These are phyloP conservation scores for Neurospora africana DNA, from an alignment of 495 filamentous ascomycete species.

Conservation along the genomic window DNA sequence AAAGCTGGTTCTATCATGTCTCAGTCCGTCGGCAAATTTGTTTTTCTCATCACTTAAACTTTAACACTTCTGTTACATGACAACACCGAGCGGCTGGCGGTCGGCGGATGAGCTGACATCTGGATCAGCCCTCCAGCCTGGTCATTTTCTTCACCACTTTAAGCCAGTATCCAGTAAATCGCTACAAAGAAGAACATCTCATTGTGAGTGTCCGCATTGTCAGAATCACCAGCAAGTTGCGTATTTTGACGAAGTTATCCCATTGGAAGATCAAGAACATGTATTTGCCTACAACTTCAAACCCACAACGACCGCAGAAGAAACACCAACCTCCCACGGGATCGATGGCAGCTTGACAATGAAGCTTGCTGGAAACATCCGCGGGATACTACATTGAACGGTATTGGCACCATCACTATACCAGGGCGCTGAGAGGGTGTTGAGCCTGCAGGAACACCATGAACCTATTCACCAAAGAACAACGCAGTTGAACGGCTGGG, in stretches of 20 bases:
- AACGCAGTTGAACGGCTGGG: neutral
- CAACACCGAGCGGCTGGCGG: neutral
- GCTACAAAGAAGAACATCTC: neutral
- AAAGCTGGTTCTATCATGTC: neutral
- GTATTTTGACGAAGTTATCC: neutral
- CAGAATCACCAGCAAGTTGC: neutral
- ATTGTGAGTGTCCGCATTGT: neutral
- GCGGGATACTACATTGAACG: neutral
- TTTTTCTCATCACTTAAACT: neutral
- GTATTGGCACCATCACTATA: neutral
- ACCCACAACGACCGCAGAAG: neutral
- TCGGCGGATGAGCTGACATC: neutral
- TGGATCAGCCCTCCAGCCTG: neutral
- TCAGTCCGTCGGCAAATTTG: neutral
- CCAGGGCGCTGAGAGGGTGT: neutral
- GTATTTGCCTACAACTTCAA: neutral
- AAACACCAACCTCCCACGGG: neutral
- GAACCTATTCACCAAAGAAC: neutral
- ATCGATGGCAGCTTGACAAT: neutral
- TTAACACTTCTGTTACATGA: neutral
- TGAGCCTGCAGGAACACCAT: neutral
- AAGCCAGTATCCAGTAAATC: neutral
- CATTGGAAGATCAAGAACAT: neutral
- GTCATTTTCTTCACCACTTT: neutral
- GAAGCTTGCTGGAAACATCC: neutral